Conservation (phyloP, 495 filamentous ascomycete genomes). For the Parathielavia hyrcaniae region DNA sequence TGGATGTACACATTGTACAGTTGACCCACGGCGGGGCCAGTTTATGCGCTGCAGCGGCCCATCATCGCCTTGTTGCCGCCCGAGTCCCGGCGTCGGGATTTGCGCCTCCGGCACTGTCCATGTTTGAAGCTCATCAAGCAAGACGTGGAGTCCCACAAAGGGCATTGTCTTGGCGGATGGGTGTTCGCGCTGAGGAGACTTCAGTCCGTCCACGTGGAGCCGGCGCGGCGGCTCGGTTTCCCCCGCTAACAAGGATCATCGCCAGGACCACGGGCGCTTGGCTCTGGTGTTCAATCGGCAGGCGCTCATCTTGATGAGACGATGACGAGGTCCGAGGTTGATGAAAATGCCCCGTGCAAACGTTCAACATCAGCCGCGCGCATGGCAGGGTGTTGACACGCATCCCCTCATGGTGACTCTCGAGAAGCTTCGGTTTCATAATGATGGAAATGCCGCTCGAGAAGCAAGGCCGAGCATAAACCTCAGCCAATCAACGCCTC, state of each 20-base stretch:
- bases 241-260: neutral
- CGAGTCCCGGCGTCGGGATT: too few species aligned
- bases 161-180: neutral
- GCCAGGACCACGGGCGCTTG: constrained; percentile 2
- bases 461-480: constrained; percentile 20
- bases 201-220: constrained; percentile 1
- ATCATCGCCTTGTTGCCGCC: too few species aligned
- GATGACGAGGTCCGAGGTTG: neutral
- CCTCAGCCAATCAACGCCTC: constrained; percentile 20
- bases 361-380: constrained; percentile 10
- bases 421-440: constrained; percentile 9
- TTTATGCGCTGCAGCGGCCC: too few species aligned
- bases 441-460: constrained; percentile 22
- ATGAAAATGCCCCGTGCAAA: neutral
- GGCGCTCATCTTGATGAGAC: neutral
- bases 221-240: constrained; percentile 1
- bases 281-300: neutral
- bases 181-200: neutral
- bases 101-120: too few species aligned
- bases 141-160: neutral
- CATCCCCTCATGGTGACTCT: neutral
- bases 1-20: too few species aligned
- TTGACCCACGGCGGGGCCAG: too few species aligned
- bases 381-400: neutral
- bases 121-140: too few species aligned